Evolutionary conservation across 2,329 filamentous ascomycete species (phyloP), one percentile per base, ranked within the genome.

Genomic region (Venturiaceae sp.): DNA sequence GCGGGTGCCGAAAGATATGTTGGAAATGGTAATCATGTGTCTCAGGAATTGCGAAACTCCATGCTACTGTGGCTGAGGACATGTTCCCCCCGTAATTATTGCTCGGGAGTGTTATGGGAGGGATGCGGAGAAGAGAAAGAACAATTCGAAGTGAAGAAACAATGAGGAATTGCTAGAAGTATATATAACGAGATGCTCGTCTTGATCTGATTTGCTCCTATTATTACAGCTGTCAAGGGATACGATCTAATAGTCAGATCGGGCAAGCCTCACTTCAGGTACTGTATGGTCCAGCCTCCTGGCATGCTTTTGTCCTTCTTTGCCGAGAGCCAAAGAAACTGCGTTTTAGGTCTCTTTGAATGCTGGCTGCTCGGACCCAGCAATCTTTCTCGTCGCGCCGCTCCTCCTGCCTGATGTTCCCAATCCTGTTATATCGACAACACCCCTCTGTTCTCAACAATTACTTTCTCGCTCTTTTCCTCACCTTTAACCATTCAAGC

Each of bases 371-470:
- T 28, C 23, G 16, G 44, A 34, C 52, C 52, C 32, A 33, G 50
- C 50, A 53, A 53, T 53, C 50, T 53, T 53, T 36, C 50, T 36
- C 33, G 16, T 33, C 30, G 50, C 50, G 50, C 30, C 30, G 33
- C 50, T 37, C 54, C 54, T 56, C 21, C 39, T 62, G 56, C 21
- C 39, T 62, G 56, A 59, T 61, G 60, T 64, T 64, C 44, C 63
- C 44, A 47, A 52, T 60, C 55, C 53, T 57, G 52, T 60, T 58
- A 60, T 59, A 57, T 59, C 30, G n/a, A 23, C 52, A 47, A 46
- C 58, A 50, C 50, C 54, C 53, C 56, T 21, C 53, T 57, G 52
- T 41, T 58, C 53, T 60, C 58, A 59, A 61, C 53, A 55, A 60
- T 46, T 53, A 19, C 53, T 23, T 32, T 55, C 57, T 26, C 56